phyloP scores from a whole-genome alignment of 441 rosid species.

The Gossypium gossypioides region DNA sequence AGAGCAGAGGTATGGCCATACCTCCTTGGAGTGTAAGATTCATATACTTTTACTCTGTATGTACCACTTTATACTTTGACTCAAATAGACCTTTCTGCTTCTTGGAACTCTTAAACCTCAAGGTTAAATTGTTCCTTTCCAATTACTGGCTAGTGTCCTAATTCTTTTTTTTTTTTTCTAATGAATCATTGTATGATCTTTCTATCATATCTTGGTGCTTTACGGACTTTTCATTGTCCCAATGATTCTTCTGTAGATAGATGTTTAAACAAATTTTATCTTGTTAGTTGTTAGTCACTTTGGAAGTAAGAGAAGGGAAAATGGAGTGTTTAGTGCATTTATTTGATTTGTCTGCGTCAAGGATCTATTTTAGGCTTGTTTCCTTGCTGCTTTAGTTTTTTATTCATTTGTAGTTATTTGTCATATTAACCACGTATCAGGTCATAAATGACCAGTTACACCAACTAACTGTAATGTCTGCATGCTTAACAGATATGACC shows the following conservation, averaged over 20 bases:
- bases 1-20: conserved; percentile 93
- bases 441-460: background rate
- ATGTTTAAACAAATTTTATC: background rate
- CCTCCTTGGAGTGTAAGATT: conserved; percentile 83
- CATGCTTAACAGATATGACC: conserved; percentile 46
- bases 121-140: background rate
- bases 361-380: background rate
- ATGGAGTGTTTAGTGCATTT: background rate
- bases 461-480: background rate
- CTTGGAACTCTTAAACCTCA: background rate
- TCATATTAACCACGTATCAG: background rate
- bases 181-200: background rate
- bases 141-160: background rate
- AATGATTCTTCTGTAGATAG: background rate
- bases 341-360: background rate
- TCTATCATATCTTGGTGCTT: background rate
- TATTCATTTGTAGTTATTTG: background rate
- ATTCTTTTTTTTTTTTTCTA: background rate
- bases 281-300: conserved; percentile 6
- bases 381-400: background rate
- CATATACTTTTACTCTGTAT: background rate
- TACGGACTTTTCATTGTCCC: background rate
- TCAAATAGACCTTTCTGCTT: background rate
- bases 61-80: background rate
- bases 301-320: background rate